A percentile compares a stretch with the other conserved stretches of the same genome.
Conservation (phyloP, 129 eudicot genomes). For the Logfia minima region DNA sequence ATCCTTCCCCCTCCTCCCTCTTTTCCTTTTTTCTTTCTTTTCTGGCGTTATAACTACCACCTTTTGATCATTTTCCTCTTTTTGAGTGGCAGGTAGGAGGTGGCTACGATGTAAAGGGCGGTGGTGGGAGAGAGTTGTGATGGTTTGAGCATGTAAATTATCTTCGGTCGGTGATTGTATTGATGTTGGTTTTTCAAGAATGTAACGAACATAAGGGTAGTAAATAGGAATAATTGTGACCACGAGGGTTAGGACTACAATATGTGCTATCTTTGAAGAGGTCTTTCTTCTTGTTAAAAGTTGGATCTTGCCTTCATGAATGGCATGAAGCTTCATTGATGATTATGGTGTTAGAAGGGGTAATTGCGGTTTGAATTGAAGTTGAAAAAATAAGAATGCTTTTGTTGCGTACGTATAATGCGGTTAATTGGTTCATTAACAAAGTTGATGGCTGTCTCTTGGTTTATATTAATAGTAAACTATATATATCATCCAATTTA, state of each 20-base stretch:
- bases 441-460: slow-evolving; percentile 45
- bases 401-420: slow-evolving; percentile 35
- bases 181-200: slow-evolving; percentile 20
- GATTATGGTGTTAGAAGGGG: slow-evolving; percentile 19
- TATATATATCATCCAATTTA: background rate
- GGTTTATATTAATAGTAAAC: slow-evolving; percentile 37
- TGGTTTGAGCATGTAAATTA: slow-evolving; percentile 23
- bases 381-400: slow-evolving; percentile 1
- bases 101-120: slow-evolving; percentile 42
- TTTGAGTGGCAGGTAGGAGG: slow-evolving; percentile 14
- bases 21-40: slow-evolving; percentile 23
- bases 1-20: slow-evolving; percentile 16
- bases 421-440: slow-evolving; percentile 40
- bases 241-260: slow-evolving; percentile 39
- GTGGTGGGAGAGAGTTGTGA: slow-evolving; percentile 25
- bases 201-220: slow-evolving; percentile 44
- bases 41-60: background rate
- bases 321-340: slow-evolving; percentile 58
- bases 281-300: slow-evolving; percentile 42
- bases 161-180: slow-evolving; percentile 14
- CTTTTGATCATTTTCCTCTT: slow-evolving; percentile 22
- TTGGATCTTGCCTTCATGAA: slow-evolving; percentile 50
- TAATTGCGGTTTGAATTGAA: slow-evolving; percentile 12
- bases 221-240: slow-evolving; percentile 46
- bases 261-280: slow-evolving; percentile 39